These are phyloP conservation scores for Moniliophthora roreri DNA, from an alignment of 1,284 basidiomycete species.

Conservation along the genomic window DNA sequence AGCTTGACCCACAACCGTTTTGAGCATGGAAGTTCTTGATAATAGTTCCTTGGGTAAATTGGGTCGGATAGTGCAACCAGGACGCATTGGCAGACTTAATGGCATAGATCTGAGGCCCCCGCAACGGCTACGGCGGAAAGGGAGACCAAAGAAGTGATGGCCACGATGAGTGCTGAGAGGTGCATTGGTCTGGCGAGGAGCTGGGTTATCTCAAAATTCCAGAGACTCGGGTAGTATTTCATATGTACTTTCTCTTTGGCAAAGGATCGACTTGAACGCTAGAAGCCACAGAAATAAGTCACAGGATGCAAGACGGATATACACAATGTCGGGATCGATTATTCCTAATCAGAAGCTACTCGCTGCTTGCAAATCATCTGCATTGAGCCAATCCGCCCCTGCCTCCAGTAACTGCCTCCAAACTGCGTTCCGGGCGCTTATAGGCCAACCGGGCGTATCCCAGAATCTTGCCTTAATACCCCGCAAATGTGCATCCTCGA, in stretches of 20 bases:
- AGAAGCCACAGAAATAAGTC: too few species aligned
- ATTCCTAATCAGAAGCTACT: slow-evolving; percentile 7
- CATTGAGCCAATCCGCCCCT: slow-evolving; percentile 55
- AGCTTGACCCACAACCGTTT: slow-evolving; percentile 51
- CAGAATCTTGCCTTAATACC: slow-evolving; percentile 52
- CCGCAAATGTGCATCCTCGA: slow-evolving; percentile 43
- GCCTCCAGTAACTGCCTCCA: slow-evolving; percentile 42
- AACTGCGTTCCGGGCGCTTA: slow-evolving; percentile 40
- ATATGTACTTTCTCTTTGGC: too few species aligned
- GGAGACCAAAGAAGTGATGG: too few species aligned
- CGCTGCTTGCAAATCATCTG: slow-evolving; percentile 50
- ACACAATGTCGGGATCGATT: too few species aligned
- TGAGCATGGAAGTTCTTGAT: slow-evolving; percentile 55
- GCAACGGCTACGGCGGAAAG: too few species aligned
- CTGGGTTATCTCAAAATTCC: too few species aligned
- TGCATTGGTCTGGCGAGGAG: too few species aligned
- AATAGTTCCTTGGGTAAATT: slow-evolving; percentile 50
- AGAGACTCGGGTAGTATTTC: too few species aligned
- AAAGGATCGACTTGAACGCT: too few species aligned
- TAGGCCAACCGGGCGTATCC: slow-evolving; percentile 53
- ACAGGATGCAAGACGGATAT: too few species aligned
- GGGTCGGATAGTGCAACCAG: slow-evolving; percentile 47
- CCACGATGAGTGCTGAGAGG: too few species aligned
- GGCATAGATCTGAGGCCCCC: too few species aligned
- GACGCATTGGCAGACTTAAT: slow-evolving; percentile 42